Evolutionary conservation across 345 rosid genomes (phyloP), one percentile per base, ranked within the genome.

Genomic region (Theobroma cacao): DNA sequence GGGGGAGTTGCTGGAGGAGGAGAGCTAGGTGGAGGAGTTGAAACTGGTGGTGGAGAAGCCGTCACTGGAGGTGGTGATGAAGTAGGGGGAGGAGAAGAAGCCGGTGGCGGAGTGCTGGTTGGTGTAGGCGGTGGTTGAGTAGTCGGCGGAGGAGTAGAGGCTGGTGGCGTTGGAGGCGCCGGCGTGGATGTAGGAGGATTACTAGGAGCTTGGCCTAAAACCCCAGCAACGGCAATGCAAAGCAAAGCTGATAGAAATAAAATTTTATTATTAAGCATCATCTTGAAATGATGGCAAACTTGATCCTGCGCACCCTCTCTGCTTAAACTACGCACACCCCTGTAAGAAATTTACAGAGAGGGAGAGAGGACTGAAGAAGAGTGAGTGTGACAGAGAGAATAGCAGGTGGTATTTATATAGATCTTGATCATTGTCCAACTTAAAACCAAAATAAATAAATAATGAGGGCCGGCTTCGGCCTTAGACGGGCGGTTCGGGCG

Each of bases 1-100:
- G 79, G 71, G 3, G 72, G 79, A 12, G 79, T 53, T 0, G 79
- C 74, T n/a, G 80, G 64, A n/a, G 79, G 79, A 31, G 79, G 58
- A 5, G 77, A 74, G 33, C 28, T 33, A 31, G 78, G 78, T 3
- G 78, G 78, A 20, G 77, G 74, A 10, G 79, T 28, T 24, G 73
- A 55, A 56, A 68, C 74, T 2, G 79, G 79, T 0, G 74, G 73
- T 9, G 79, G 74, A 7, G 79, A 55, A 13, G 79, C 62, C 38
- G 79, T 67, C 15, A 63, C 61, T 67, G 74, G 79, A 34, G 64
- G 72, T 26, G 79, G 62, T 34, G 79, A 24, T 9, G 73, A 53
- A 14, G 79, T 24, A 7, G 79, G 64, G 40, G 72, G 74, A 30
- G 73, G 5, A 22, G 74, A 36, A 12, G 79, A 38, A n/a, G 38